These are phyloP conservation scores for Astragalus glycyphyllos DNA, from an alignment of 306 rosid species.

Conservation along the genomic window DNA sequence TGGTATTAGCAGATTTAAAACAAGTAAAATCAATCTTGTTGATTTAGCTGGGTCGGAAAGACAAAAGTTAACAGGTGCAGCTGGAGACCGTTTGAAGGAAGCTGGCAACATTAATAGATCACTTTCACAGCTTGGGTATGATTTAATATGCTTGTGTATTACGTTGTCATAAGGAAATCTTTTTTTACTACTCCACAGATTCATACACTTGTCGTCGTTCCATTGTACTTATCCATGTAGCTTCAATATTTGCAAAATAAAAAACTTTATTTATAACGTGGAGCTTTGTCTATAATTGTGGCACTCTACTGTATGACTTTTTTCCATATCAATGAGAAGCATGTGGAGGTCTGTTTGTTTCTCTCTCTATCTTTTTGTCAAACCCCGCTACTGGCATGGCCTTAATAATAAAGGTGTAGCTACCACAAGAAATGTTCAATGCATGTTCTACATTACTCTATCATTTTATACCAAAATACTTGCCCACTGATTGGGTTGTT, in stretches of 20 bases:
- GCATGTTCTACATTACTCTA: slow-evolving; percentile 24
- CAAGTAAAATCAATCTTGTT: slow-evolving; percentile 92
- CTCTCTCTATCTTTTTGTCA: neutral
- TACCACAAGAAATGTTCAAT: neutral
- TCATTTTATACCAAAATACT: slow-evolving; percentile 12
- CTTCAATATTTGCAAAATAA: neutral
- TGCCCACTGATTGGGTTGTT: slow-evolving; percentile 7
- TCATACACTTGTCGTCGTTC: neutral
- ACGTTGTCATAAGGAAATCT: neutral
- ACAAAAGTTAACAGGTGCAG: slow-evolving; percentile 86
- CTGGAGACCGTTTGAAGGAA: slow-evolving; percentile 95
- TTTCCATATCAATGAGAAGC: neutral
- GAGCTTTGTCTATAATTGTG: neutral
- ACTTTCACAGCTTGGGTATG: slow-evolving; percentile 81
- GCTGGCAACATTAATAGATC: slow-evolving; percentile 84
- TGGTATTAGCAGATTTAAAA: slow-evolving; percentile 77
- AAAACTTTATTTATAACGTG: neutral
- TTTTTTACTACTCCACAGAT: neutral
- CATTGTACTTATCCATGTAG: neutral
- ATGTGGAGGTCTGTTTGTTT: neutral
- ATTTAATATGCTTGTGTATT: slow-evolving; percentile 18
- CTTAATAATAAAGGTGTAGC: slow-evolving; percentile 8
- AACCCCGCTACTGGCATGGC: neutral
- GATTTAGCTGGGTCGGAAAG: slow-evolving; percentile 97
- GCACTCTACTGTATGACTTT: neutral